A percentile compares a stretch with the other conserved stretches of the same genome.
Evolutionary conservation across 2,329 filamentous ascomycete genomes (phyloP).

Genomic region (Alternaria triticina): DNA sequence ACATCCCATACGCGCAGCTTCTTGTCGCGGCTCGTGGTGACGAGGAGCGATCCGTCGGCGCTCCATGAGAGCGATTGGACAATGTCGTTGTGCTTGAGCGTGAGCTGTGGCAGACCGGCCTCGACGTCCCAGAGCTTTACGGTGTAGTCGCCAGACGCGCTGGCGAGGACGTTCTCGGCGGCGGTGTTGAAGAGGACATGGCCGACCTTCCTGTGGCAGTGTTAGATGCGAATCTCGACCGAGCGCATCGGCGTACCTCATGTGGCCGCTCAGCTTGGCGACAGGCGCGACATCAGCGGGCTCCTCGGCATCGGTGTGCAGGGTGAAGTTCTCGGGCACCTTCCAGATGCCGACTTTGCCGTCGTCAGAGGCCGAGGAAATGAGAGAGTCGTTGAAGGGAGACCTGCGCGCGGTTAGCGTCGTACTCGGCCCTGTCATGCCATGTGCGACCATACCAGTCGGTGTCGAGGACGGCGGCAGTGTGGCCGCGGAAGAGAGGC

Average conservation of each 20-base stretch:
- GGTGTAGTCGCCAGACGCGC: constrained; percentile 91
- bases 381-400: constrained; percentile 91
- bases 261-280: constrained; percentile 83
- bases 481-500: constrained; percentile 94
- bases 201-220: constrained; percentile 78
- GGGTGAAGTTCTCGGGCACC: constrained; percentile 85
- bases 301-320: constrained; percentile 84
- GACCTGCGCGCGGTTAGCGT: constrained; percentile 65
- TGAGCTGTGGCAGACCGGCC: constrained; percentile 74
- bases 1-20: constrained; percentile 98
- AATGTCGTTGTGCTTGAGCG: constrained; percentile 86
- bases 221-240: constrained; percentile 19
- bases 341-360: constrained; percentile 97
- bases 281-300: constrained; percentile 80
- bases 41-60: constrained; percentile 82
- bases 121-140: constrained; percentile 96
- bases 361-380: constrained; percentile 95
- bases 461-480: constrained; percentile 92
- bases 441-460: constrained; percentile 71
- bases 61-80: constrained; percentile 97
- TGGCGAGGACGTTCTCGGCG: constrained; percentile 93
- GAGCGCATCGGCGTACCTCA: constrained; percentile 64
- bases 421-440: background rate
- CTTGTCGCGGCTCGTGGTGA: constrained; percentile 96
- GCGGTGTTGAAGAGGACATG: constrained; percentile 98